phyloP scores from a whole-genome alignment of 75 land plant genomes.

The Selaginella moellendorffii region DNA sequence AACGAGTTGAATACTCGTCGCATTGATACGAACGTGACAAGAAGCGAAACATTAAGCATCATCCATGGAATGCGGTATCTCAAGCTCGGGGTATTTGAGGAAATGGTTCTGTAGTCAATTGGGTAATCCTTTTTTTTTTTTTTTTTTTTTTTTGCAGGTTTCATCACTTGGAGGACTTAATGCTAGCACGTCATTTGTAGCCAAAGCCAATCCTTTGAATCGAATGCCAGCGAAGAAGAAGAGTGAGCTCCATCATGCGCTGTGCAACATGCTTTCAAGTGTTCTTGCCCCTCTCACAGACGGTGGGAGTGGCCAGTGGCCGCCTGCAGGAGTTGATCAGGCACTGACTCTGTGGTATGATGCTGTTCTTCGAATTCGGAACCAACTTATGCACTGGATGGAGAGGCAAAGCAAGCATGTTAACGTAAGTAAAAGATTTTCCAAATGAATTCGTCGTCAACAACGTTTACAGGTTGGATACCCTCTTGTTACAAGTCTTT shows the following conservation, averaged over 20 bases:
- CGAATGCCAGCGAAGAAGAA: conserved; percentile 78
- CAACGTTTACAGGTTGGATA: conserved; percentile 93
- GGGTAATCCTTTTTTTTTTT: too few species aligned
- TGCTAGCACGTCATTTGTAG: conserved; percentile 96
- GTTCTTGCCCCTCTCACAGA: conserved; percentile 88
- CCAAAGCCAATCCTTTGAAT: conserved; percentile 92
- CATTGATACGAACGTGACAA: conserved; percentile 63
- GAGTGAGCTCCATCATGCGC: conserved; percentile 90
- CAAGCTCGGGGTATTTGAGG: conserved; percentile 97
- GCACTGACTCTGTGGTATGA: conserved; percentile 92
- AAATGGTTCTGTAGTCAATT: too few species aligned
- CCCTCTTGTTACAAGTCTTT: conserved; percentile 87
- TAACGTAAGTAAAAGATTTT: conserved; percentile 59
- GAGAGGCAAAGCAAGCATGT: conserved; percentile 96
- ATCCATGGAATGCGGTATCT: conserved; percentile 99
- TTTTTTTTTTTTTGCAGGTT: conserved; percentile 42
- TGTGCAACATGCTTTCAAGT: conserved; percentile 93
- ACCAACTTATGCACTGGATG: conserved; percentile 92
- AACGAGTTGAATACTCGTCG: conserved; percentile 84
- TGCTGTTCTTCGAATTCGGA: conserved; percentile 70
- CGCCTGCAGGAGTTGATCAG: conserved; percentile 80
- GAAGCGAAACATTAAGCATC: conserved; percentile 94
- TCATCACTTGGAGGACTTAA: conserved; percentile 80
- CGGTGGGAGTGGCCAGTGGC: conserved; percentile 85
- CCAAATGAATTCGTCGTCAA: too few species aligned